phyloP scores from a whole-genome alignment of 2,329 filamentous ascomycete species.

The Aspergillus spinulosporus region DNA sequence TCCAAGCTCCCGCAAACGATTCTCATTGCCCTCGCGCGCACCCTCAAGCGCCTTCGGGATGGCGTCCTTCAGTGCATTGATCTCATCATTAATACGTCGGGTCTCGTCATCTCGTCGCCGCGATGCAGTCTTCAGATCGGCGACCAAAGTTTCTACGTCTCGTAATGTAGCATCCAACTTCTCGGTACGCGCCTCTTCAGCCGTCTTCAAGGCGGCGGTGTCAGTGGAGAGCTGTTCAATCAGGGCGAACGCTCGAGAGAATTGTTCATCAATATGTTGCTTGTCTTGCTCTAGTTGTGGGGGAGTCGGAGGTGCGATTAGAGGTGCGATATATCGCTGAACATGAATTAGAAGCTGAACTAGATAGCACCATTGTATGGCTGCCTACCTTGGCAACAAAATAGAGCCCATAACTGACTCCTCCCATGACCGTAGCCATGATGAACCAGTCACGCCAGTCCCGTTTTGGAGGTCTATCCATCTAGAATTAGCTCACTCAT shows the following conservation, averaged over 20 bases:
- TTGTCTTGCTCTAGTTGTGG: constrained; percentile 95
- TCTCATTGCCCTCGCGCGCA: constrained; percentile 81
- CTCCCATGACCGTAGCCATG: constrained; percentile 93
- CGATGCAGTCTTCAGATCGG: constrained; percentile 77
- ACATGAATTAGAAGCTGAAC: constrained; percentile 17
- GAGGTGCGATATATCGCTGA: constrained; percentile 83
- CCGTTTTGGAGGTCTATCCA: constrained; percentile 63
- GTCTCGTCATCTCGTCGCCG: constrained; percentile 83
- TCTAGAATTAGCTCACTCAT: constrained; percentile 4
- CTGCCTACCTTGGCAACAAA: constrained; percentile 73
- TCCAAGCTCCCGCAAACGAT: constrained; percentile 78
- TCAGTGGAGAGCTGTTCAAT: constrained; percentile 91
- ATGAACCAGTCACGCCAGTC: constrained; percentile 99
- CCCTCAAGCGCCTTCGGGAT: constrained; percentile 87
- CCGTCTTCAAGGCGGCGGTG: constrained; percentile 80
- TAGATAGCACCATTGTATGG: background rate
- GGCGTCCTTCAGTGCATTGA: constrained; percentile 75
- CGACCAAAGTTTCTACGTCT: constrained; percentile 81
- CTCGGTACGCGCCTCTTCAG: constrained; percentile 81
- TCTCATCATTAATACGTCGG: constrained; percentile 80
- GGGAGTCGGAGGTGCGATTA: constrained; percentile 90
- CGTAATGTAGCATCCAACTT: constrained; percentile 76
- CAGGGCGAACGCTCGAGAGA: constrained; percentile 85
- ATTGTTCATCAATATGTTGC: constrained; percentile 85
- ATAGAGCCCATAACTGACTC: constrained; percentile 86